Base-by-base conservation (phyloP, 352 stramenopile genomes). In the Plasmopara muralis region DNA sequence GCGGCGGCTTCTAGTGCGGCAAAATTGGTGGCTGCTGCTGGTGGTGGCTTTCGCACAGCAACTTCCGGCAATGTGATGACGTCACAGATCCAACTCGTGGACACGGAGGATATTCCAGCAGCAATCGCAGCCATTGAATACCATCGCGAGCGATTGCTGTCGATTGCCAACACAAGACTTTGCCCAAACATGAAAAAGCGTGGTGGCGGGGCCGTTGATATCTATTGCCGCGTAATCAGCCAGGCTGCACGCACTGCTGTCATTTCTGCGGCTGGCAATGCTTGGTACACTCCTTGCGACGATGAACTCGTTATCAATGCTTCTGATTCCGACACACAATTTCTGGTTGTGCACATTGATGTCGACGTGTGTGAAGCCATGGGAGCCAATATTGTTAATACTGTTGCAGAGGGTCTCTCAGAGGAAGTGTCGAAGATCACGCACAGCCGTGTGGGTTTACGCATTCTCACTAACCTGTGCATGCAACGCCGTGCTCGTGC, bases 301-400 rank as follows among this genome's bases (percentile, higher is more conserved):
- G 67, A 83, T 42, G 76, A 89, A 47, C 56, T 88, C 14, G 55
- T 64, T 43, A 67, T 87, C 43, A 54, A 72, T 5, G 64, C 72
- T 16, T 79, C 66, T 1, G 47, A 56, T 1, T 33, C 51, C n/a
- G 48, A 60, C 42, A 60, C 62, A n/a, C 56, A 78, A 51, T 89
- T 83, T 47, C 50, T 92, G 34, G 68, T 94, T 16, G 82, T 92
- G n/a, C 84, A 95, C 63, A 76, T 93, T 15, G 82, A 93, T 48
- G 81, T 95, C 16, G 82, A 95, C 48, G 80, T 91, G 43, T 92
- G 84, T 45, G 84, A 95, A 68, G 84, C 84, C 38, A 95, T 95
- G 84, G 84, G 84, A 29, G 84, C 84, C 37, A 95, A 95, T 60
- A 83, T 93, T 43, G 84, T 95, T 57, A 95, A 95, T 64, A 93